Evolutionary conservation across 1,139 yeast genomes (phyloP), one percentile per base, ranked within the genome.

Genomic region (Lodderomyces beijingensis): DNA sequence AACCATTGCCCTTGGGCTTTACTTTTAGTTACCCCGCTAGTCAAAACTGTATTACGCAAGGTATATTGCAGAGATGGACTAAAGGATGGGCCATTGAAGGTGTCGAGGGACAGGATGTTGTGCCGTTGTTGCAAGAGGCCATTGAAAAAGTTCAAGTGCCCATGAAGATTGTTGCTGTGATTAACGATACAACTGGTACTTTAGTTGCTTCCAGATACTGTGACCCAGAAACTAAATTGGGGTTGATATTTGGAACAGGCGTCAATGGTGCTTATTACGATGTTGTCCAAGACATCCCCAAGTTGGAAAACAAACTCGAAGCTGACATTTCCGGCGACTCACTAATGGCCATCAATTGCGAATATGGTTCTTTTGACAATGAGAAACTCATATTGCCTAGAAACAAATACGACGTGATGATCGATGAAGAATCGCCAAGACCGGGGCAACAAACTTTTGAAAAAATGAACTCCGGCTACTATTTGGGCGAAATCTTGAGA

Each of bases 221-320:
- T 36, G 96, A 91, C 54, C 77, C 91, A 23, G 78, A 77, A 49
- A 79, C 96, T 45, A 81, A 81, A 60, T 84, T 89, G 93, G 98
- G 97, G 40, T 77, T 88, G 54, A 91, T 91, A 50, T 91, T 88
- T 56, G 98, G 98, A 54, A 91, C 98, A 37, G 98, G 98, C 44
- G 88, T 94, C 68, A 91, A 91, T 59, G 97, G 93, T 55, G 97
- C 98, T 34, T 91, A 91, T 70, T 91, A 79, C 62, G 98, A 91
- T 50, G 65, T 66, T 27, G 81, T 79, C 36, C 59, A 68, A 36
- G 77, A 78, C 50, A 80, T 91, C 53, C 93, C 93, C 44, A 91
- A 91, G 67, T 74, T 91, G 47, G 78, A 78, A 50, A 95, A 94
- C 37, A 66, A 62, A 48, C 58, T 81, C 38, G 72, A 77, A 20